Conservation (phyloP, 495 filamentous ascomycete species). For the Aspergillus campestris region DNA sequence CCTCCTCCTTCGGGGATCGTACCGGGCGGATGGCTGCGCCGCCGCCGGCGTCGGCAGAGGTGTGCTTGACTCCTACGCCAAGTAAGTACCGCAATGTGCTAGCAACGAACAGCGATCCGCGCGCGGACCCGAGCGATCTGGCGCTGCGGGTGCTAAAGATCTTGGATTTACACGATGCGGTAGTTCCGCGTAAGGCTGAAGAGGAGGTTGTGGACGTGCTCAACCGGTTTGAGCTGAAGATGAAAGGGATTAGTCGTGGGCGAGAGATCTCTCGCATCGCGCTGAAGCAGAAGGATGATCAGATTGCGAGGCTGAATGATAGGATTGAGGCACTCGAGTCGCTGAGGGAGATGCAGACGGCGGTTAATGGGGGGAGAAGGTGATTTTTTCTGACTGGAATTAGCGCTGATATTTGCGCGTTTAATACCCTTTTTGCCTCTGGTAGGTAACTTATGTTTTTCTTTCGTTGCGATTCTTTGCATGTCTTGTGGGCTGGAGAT, state of each 20-base stretch:
- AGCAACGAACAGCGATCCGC: slow-evolving; percentile 9
- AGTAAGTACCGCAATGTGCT: slow-evolving; percentile 34
- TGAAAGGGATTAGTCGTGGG: slow-evolving; percentile 49
- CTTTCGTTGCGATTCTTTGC: not conserved
- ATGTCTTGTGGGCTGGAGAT: too few species aligned
- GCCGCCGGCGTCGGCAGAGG: slow-evolving; percentile 24
- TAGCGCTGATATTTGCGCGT: not conserved
- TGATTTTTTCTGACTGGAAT: not conserved
- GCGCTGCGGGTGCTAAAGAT: slow-evolving; percentile 41
- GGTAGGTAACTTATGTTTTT: not conserved
- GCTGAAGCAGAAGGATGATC: slow-evolving; percentile 52
- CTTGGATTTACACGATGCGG: slow-evolving; percentile 41
- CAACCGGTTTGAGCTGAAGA: slow-evolving; percentile 46
- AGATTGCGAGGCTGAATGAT: slow-evolving; percentile 49
- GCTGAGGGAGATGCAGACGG: slow-evolving; percentile 28
- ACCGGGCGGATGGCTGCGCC: slow-evolving; percentile 1
- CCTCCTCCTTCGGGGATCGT: slow-evolving; percentile 6
- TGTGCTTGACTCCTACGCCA: slow-evolving; percentile 43
- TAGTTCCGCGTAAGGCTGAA: slow-evolving; percentile 28
- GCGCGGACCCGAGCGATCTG: slow-evolving; percentile 37
- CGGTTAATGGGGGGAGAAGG: slow-evolving; percentile 23
- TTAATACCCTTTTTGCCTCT: slow-evolving; percentile 4
- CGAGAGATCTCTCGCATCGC: slow-evolving; percentile 54
- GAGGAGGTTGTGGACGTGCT: slow-evolving; percentile 40
- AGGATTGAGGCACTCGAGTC: slow-evolving; percentile 26